Conservation (phyloP, 257 asterid species). For the Fraxinus quadrangulata region DNA sequence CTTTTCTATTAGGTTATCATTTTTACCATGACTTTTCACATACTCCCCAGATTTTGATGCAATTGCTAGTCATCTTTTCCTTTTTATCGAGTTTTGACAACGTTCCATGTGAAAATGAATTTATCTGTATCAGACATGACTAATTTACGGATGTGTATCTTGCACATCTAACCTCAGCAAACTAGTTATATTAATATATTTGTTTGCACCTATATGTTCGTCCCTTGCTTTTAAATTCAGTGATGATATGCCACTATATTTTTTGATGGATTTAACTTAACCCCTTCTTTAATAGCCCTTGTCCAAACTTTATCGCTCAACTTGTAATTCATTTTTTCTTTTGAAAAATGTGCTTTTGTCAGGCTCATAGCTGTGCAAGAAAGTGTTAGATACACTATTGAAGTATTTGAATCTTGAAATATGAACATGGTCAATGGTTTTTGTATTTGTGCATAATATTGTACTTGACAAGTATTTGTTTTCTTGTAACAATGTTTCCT, state of each 20-base stretch:
- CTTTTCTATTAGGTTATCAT: not conserved
- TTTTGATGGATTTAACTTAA: not conserved
- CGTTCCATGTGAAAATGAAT: slow-evolving; percentile 4
- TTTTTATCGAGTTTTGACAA: not conserved
- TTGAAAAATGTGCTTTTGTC: not conserved
- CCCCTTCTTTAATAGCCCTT: not conserved
- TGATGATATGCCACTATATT: not conserved
- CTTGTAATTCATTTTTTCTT: not conserved
- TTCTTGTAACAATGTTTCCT: not conserved
- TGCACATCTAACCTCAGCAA: not conserved
- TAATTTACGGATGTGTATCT: no score
- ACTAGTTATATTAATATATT: not conserved
- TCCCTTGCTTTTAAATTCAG: slow-evolving; percentile 1
- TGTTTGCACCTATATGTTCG: not conserved
- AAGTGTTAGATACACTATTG: not conserved
- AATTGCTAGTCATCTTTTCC: slow-evolving; percentile 1
- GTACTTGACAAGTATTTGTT: not conserved
- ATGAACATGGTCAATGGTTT: not conserved
- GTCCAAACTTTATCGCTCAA: not conserved
- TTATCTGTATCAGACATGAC: not conserved
- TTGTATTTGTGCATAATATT: not conserved
- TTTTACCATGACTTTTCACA: not conserved
- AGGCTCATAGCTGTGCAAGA: not conserved
- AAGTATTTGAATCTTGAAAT: not conserved
- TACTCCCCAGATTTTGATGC: not conserved